Percentiles rank a stretch among this genome's conserved stretches.
These are phyloP conservation scores for Dactylellina sp. DNA, from an alignment of 2,329 filamentous ascomycete genomes.

Conservation along the genomic window DNA sequence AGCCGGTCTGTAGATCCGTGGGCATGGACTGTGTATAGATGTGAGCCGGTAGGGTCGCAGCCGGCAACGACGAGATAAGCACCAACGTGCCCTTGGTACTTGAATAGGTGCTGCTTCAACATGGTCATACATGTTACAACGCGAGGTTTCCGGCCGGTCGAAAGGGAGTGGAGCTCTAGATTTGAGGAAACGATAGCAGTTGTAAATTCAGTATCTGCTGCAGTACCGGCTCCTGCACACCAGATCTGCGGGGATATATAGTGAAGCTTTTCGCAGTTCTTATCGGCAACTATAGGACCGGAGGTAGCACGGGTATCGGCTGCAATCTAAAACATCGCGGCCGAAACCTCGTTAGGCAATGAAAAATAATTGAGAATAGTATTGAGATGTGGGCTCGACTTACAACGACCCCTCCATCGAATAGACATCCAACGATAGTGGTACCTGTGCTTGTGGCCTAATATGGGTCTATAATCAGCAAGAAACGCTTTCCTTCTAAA, in stretches of 20 bases:
- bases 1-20: conserved; percentile 99
- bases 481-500: neutral
- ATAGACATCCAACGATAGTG: conserved; percentile 98
- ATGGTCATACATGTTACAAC: conserved; percentile 99
- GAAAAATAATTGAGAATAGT: neutral
- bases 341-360: conserved; percentile 57
- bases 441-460: conserved; percentile 94
- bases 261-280: conserved; percentile 99
- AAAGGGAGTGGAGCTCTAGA: conserved; percentile 95
- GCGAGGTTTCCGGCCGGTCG: conserved; percentile 93
- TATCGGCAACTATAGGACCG: conserved; percentile 98
- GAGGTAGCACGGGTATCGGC: conserved; percentile 98
- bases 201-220: conserved; percentile 93
- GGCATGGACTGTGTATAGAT: conserved; percentile 97
- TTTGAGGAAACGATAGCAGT: conserved; percentile 98
- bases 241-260: conserved; percentile 99
- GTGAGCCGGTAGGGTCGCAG: conserved; percentile 92
- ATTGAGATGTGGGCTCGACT: conserved; percentile 5
- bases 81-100: conserved; percentile 96
- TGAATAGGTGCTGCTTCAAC: conserved; percentile 99
- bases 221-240: conserved; percentile 95
- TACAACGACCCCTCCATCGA: conserved; percentile 93
- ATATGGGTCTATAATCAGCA: neutral
- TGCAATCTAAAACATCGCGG: conserved; percentile 76
- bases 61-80: conserved; percentile 97